A percentile compares a stretch with the other conserved stretches of the same genome.
These are phyloP conservation scores for Lentinula raphanica DNA, from an alignment of 768 basidiomycete genomes.

Conservation along the genomic window DNA sequence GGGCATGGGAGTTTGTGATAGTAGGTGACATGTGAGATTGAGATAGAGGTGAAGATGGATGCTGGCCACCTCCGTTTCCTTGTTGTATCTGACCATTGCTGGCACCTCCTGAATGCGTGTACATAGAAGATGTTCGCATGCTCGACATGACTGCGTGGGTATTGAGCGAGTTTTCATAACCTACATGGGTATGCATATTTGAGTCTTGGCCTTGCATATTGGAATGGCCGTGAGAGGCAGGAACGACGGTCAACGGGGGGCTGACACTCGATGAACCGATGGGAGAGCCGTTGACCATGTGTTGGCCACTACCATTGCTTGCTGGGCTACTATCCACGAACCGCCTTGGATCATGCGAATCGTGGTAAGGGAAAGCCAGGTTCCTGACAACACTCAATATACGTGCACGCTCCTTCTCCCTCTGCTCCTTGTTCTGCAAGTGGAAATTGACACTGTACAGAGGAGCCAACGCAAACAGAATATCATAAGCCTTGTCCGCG, in stretches of 20 bases:
- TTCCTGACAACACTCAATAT: slow-evolving; percentile 66
- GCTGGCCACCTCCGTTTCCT: slow-evolving; percentile 13
- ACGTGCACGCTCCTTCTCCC: slow-evolving; percentile 55
- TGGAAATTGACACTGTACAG: slow-evolving; percentile 66
- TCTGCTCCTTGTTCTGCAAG: slow-evolving; percentile 38
- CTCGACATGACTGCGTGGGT: slow-evolving; percentile 19
- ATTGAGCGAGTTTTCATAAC: slow-evolving; percentile 1
- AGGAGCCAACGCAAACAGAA: slow-evolving; percentile 66
- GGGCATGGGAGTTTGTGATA: slow-evolving; percentile 12
- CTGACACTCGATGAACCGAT: slow-evolving; percentile 56
- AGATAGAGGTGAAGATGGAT: slow-evolving; percentile 16
- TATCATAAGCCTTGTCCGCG: slow-evolving; percentile 70
- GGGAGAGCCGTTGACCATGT: slow-evolving; percentile 45
- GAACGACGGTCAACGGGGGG: slow-evolving; percentile 39
- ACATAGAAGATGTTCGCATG: slow-evolving; percentile 19
- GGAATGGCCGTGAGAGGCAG: slow-evolving; percentile 32
- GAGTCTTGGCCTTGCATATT: slow-evolving; percentile 15
- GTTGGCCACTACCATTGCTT: slow-evolving; percentile 37
- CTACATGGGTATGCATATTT: slow-evolving; percentile 3
- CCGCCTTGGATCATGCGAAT: slow-evolving; percentile 51
- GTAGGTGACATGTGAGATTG: slow-evolving; percentile 22
- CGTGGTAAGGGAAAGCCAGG: slow-evolving; percentile 79
- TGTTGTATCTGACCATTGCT: slow-evolving; percentile 11
- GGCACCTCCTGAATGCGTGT: slow-evolving; percentile 14
- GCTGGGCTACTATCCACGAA: slow-evolving; percentile 44